These are phyloP conservation scores for Blastocystis sp. DNA, from an alignment of 352 stramenopile genomes.

Conservation along the genomic window DNA sequence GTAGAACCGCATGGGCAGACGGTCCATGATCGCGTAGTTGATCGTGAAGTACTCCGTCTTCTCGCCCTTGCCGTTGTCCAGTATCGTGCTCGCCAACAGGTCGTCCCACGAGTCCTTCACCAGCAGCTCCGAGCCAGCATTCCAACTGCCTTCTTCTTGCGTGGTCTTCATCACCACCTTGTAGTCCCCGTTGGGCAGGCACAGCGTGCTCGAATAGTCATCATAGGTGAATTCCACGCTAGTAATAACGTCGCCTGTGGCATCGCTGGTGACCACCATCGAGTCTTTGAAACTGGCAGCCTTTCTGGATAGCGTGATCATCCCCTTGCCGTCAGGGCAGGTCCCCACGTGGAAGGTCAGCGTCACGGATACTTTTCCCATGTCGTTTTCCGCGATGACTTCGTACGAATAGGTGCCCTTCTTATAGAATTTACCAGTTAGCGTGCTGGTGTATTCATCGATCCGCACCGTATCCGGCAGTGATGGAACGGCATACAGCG, in stretches of 20 bases:
- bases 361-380: background rate
- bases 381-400: slow-evolving; percentile 2
- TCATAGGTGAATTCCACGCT: background rate
- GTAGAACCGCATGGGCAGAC: slow-evolving; percentile 3
- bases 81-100: too few relatives aligned
- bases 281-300: background rate
- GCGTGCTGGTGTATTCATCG: too few relatives aligned
- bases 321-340: background rate
- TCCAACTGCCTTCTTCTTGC: background rate
- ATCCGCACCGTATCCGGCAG: too few relatives aligned
- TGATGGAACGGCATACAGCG: background rate
- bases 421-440: background rate
- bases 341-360: slow-evolving; percentile 8
- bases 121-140: background rate
- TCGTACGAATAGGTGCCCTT: background rate
- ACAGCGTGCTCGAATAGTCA: background rate
- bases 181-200: slow-evolving; percentile 3
- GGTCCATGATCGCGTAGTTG: background rate
- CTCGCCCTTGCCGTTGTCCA: too few relatives aligned
- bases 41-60: slow-evolving; percentile 1
- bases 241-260: background rate
- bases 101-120: too few relatives aligned
- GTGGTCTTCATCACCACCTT: background rate
- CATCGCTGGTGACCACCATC: background rate
- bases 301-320: background rate